Percentiles rank a stretch among this genome's conserved stretches.
These are phyloP conservation scores for Eucalyptus tenuipes DNA, from an alignment of 345 rosid species.

Conservation along the genomic window DNA sequence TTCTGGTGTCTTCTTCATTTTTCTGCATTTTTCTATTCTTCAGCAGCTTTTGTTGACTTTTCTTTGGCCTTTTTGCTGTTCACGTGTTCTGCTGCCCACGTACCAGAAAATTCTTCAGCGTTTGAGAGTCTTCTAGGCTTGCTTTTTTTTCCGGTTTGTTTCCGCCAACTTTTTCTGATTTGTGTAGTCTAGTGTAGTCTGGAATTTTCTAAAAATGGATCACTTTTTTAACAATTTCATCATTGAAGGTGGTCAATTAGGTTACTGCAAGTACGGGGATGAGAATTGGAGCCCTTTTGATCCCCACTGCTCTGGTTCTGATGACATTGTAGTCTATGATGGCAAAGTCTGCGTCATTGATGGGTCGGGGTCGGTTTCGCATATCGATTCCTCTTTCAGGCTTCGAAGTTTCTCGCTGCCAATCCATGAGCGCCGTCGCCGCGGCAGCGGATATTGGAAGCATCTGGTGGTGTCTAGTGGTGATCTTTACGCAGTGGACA, in stretches of 20 bases:
- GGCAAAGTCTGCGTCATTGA: conserved; percentile 1
- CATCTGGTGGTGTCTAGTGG: not conserved
- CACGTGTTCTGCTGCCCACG: too few species aligned
- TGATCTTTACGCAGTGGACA: not conserved
- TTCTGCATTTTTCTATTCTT: too few species aligned
- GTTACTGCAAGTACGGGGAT: not conserved
- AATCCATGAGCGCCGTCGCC: not conserved
- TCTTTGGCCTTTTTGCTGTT: too few species aligned
- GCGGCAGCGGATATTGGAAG: not conserved
- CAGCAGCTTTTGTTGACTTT: too few species aligned
- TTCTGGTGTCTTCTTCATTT: too few species aligned
- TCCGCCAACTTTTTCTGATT: too few species aligned
- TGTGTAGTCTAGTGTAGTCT: too few species aligned
- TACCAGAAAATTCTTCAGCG: too few species aligned
- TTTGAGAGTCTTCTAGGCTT: too few species aligned
- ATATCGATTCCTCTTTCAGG: not conserved
- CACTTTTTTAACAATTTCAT: too few species aligned
- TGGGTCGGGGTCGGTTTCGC: not conserved
- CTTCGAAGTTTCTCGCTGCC: not conserved
- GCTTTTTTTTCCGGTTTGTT: too few species aligned
- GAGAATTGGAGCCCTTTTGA: not conserved
- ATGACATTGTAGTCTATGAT: not conserved
- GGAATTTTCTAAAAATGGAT: too few species aligned
- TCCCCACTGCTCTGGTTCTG: not conserved
- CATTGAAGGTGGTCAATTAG: not conserved